These are phyloP conservation scores for Collybiopsis luxurians DNA, from an alignment of 768 basidiomycete genomes.

Conservation along the genomic window DNA sequence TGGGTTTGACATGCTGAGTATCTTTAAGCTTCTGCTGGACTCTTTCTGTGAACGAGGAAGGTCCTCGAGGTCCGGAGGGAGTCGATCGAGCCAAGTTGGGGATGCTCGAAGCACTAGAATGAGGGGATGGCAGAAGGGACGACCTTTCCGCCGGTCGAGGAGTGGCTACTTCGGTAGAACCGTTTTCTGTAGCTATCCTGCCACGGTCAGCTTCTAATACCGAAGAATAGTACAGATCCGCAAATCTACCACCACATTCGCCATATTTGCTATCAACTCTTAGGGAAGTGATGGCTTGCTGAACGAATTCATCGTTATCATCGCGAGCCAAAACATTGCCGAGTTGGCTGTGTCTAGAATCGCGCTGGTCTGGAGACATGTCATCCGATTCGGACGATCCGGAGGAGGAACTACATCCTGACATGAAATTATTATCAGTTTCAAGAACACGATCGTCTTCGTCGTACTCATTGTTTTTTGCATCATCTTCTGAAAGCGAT, in stretches of 20 bases:
- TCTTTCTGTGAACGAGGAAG: slow-evolving; percentile 40
- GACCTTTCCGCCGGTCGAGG: slow-evolving; percentile 14
- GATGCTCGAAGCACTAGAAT: slow-evolving; percentile 4
- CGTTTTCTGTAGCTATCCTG: slow-evolving; percentile 8
- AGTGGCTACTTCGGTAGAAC: slow-evolving; percentile 13
- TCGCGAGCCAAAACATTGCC: slow-evolving; percentile 26
- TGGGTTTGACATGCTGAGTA: background rate
- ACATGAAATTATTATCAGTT: background rate
- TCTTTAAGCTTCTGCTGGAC: slow-evolving; percentile 38
- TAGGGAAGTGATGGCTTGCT: slow-evolving; percentile 28
- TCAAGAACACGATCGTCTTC: background rate
- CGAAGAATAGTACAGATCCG: slow-evolving; percentile 37
- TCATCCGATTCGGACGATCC: background rate
- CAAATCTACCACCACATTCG: slow-evolving; percentile 29
- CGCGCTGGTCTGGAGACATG: background rate
- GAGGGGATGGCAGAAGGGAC: slow-evolving; percentile 18
- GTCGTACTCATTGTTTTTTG: background rate
- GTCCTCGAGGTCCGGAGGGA: slow-evolving; percentile 21
- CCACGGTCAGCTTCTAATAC: slow-evolving; percentile 16
- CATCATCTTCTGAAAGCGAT: slow-evolving; percentile 7
- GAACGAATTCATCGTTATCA: slow-evolving; percentile 34
- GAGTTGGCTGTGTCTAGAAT: too few species aligned
- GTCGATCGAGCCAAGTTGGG: slow-evolving; percentile 8
- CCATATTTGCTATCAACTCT: slow-evolving; percentile 22
- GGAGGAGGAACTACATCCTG: background rate